phyloP scores from a whole-genome alignment of 805 yeast species.

The Saccharomycopsis babjevae region DNA sequence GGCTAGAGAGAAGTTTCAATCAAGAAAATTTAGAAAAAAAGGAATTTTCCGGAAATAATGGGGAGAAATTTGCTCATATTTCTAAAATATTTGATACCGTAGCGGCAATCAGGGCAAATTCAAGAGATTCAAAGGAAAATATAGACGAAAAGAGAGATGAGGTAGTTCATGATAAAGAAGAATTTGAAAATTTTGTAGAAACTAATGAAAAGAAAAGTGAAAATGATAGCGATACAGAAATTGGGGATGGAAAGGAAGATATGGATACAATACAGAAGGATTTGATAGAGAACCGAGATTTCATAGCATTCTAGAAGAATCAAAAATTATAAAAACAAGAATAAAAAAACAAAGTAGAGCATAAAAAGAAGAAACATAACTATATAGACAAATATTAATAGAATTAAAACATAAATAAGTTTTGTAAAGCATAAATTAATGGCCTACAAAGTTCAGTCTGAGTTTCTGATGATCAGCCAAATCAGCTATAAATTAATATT shows the following conservation, averaged over 20 bases:
- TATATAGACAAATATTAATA: neutral
- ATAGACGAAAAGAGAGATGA: neutral
- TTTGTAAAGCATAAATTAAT: too few relatives aligned
- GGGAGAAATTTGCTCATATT: neutral
- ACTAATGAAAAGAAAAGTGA: neutral
- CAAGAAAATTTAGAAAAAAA: neutral
- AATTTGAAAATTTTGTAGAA: neutral
- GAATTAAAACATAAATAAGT: neutral
- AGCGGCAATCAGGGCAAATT: neutral
- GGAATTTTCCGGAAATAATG: neutral
- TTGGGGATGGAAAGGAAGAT: neutral
- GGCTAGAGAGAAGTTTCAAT: neutral
- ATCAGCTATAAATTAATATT: too few relatives aligned
- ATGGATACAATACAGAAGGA: neutral
- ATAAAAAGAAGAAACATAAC: neutral
- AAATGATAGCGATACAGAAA: neutral
- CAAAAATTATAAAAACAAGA: neutral
- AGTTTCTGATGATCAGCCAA: too few relatives aligned
- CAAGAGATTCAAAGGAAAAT: neutral
- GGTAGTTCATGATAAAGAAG: neutral
- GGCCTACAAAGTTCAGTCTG: too few relatives aligned
- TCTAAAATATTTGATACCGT: neutral
- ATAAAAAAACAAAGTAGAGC: neutral
- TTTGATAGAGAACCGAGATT: conserved; percentile 7
- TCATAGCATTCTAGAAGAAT: conserved; percentile 1